Percentiles rank a stretch among this genome's conserved stretches.
phyloP scores from a whole-genome alignment of 225 moss, liverwort and hornwort species.

The Marchantia polymorpha region DNA sequence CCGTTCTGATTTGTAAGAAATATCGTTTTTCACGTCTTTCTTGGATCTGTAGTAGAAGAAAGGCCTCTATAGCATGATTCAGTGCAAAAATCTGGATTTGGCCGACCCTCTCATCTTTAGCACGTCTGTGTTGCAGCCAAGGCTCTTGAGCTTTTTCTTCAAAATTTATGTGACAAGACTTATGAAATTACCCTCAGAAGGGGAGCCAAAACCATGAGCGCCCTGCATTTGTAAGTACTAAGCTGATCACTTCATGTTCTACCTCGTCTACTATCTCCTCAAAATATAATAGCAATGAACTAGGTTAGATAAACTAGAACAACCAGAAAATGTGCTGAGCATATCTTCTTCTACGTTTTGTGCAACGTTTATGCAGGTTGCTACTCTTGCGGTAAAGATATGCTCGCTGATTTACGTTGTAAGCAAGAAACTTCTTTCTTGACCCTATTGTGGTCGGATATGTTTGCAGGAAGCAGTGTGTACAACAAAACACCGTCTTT shows the following conservation, averaged over 20 bases:
- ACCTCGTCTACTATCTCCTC: too few species aligned
- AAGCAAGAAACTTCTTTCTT: too few species aligned
- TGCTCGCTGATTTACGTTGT: too few species aligned
- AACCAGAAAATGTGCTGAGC: too few species aligned
- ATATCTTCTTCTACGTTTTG: too few species aligned
- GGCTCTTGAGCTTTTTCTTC: slow-evolving; percentile 95
- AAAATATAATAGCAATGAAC: too few species aligned
- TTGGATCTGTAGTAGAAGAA: background rate
- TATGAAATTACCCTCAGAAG: slow-evolving; percentile 90
- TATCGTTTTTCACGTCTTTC: background rate
- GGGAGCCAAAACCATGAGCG: slow-evolving; percentile 99
- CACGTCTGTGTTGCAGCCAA: slow-evolving; percentile 58
- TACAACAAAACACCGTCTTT: slow-evolving; percentile 92
- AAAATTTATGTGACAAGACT: slow-evolving; percentile 96
- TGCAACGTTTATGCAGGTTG: too few species aligned
- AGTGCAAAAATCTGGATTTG: background rate
- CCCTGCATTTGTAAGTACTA: slow-evolving; percentile 83
- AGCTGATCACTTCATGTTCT: background rate
- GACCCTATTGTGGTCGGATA: too few species aligned
- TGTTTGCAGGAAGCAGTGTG: slow-evolving; percentile 86
- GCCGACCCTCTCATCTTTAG: background rate
- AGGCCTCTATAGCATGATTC: background rate
- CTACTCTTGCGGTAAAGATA: too few species aligned
- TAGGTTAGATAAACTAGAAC: too few species aligned
- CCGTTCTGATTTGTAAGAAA: slow-evolving; percentile 88